Evolutionary conservation across 805 yeast species (phyloP).

Genomic region (Maudiozyma barnettii): DNA sequence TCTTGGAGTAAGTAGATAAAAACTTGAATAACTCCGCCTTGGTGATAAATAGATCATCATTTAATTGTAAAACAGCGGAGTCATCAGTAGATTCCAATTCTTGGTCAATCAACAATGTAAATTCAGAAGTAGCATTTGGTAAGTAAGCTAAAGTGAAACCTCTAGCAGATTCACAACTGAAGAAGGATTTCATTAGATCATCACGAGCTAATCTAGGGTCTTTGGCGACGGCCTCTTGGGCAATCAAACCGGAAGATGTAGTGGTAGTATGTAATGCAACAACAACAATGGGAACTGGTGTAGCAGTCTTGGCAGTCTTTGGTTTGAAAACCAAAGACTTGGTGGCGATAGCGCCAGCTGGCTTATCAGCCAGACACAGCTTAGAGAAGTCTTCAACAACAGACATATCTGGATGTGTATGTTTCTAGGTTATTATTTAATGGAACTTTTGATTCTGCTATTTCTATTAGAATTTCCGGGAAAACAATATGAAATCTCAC

Average conservation of each 20-base stretch:
- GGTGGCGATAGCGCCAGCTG: conserved; percentile 44
- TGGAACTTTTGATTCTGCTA: too few relatives aligned
- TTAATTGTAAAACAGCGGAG: conserved; percentile 21
- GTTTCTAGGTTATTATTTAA: too few relatives aligned
- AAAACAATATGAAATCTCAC: too few relatives aligned
- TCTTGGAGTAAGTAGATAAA: conserved; percentile 33
- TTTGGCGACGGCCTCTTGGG: conserved; percentile 59
- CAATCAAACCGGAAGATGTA: conserved; percentile 59
- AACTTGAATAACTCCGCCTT: conserved; percentile 22
- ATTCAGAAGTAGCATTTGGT: conserved; percentile 32
- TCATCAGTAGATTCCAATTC: conserved; percentile 33
- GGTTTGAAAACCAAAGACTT: conserved; percentile 85
- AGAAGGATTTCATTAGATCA: conserved; percentile 57
- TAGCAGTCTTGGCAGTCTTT: conserved; percentile 74
- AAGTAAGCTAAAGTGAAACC: conserved; percentile 25
- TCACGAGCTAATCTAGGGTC: conserved; percentile 86
- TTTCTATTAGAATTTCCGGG: too few relatives aligned
- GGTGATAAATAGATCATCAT: conserved; percentile 18
- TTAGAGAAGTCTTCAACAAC: conserved; percentile 60
- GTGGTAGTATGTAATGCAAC: conserved; percentile 62
- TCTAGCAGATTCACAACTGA: conserved; percentile 23
- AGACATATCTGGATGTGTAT: conserved; percentile 5
- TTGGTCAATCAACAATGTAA: conserved; percentile 23
- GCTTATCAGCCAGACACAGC: conserved; percentile 45
- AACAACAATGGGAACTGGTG: conserved; percentile 71